Conservation (phyloP, 2,329 filamentous ascomycete genomes). For the Chaetothyriales sp. region DNA sequence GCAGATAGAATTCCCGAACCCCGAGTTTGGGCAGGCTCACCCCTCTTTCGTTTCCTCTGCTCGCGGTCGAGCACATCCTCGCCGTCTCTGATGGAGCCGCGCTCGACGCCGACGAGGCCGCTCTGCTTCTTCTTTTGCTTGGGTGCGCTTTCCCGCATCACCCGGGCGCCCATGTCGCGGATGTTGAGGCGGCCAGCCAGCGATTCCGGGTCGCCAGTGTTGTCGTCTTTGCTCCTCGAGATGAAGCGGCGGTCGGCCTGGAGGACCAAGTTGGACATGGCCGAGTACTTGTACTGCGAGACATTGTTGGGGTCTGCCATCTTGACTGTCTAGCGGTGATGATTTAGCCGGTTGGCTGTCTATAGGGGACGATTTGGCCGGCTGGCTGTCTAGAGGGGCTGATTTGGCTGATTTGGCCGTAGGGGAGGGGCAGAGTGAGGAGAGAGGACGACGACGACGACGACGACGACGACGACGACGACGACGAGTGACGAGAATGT, state of each 20-base stretch:
- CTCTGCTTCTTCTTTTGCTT: conserved; percentile 62
- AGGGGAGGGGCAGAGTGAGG: no score
- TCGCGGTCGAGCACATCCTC: conserved; percentile 71
- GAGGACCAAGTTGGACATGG: conserved; percentile 99
- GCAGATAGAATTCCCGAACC: conserved; percentile 69
- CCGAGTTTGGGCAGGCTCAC: conserved; percentile 55
- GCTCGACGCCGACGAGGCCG: conserved; percentile 55
- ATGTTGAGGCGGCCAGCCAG: conserved; percentile 88
- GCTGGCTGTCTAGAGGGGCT: conserved; percentile 16
- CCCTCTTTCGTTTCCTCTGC: conserved; percentile 71
- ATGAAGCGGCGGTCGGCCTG: conserved; percentile 97
- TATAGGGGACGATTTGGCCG: background rate
- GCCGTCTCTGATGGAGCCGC: conserved; percentile 64
- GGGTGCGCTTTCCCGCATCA: conserved; percentile 64
- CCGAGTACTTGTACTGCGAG: conserved; percentile 97
- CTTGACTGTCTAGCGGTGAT: conserved; percentile 17
- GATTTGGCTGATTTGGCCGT: background rate
- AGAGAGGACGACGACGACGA: no score
- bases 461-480: no score
- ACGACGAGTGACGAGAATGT: background rate
- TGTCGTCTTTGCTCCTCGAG: conserved; percentile 81
- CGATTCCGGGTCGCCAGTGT: conserved; percentile 93
- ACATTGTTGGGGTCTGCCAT: conserved; percentile 68
- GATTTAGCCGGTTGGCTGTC: conserved; percentile 17
- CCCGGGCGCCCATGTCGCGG: conserved; percentile 81